These are phyloP conservation scores for Tetraselmis striata DNA, from an alignment of 139 green algal genomes.

Conservation along the genomic window DNA sequence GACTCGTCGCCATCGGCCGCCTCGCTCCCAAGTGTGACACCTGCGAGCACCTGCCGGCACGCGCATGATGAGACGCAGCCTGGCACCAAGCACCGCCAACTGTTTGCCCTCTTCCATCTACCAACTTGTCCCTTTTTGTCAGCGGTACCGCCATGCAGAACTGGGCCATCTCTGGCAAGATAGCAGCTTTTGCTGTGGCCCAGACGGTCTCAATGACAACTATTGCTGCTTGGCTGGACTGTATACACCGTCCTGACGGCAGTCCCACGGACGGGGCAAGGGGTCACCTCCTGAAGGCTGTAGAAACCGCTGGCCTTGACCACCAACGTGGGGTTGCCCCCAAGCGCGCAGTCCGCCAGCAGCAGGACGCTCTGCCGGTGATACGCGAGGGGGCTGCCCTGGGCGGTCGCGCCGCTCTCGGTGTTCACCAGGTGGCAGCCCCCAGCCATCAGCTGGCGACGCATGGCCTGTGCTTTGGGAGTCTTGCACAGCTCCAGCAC, in stretches of 20 bases:
- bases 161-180: no score
- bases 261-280: no score
- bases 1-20: not conserved
- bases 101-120: no score
- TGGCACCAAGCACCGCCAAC: no score
- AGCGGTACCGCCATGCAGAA: no score
- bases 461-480: not conserved
- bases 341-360: constrained; percentile 22
- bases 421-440: not conserved
- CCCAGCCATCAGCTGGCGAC: not conserved
- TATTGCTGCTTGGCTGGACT: not conserved
- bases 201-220: no score
- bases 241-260: no score
- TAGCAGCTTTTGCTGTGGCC: not conserved
- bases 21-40: not conserved
- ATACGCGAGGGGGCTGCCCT: constrained; percentile 14
- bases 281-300: not conserved
- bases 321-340: constrained; percentile 24
- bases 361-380: constrained; percentile 22
- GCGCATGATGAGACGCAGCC: not conserved
- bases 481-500: not conserved
- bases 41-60: not conserved
- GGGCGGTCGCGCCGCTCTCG: not conserved
- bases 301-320: constrained; percentile 19
- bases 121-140: no score